Percentiles rank a stretch among this genome's conserved stretches.
Evolutionary conservation across 176 grass and related monocot species (phyloP).

Genomic region (Zoysia pacifica): DNA sequence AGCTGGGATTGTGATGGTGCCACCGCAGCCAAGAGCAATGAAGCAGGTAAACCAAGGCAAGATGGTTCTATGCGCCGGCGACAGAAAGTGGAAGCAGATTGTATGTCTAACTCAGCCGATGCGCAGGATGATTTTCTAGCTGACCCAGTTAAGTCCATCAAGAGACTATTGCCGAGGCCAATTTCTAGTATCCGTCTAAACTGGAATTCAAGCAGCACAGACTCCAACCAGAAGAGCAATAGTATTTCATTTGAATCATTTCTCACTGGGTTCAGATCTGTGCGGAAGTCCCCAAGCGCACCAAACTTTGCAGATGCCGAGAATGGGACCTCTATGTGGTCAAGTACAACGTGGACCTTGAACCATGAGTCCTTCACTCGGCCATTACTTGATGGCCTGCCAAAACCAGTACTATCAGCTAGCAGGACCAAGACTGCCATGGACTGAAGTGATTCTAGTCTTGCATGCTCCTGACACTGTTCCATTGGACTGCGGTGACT

Average conservation of each 20-base stretch:
- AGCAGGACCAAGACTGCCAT: slow-evolving; percentile 63
- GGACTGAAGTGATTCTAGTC: slow-evolving; percentile 40
- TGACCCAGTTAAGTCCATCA: slow-evolving; percentile 44
- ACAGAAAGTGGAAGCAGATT: slow-evolving; percentile 54
- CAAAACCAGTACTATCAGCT: slow-evolving; percentile 8
- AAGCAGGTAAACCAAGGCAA: slow-evolving; percentile 42
- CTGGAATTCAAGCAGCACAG: slow-evolving; percentile 24
- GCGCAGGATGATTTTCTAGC: slow-evolving; percentile 40
- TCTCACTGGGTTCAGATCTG: slow-evolving; percentile 40
- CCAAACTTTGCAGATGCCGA: slow-evolving; percentile 50
- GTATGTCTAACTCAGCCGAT: background rate
- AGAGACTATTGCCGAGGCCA: slow-evolving; percentile 49
- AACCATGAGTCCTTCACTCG: slow-evolving; percentile 55
- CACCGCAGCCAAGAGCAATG: slow-evolving; percentile 6
- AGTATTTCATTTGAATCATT: slow-evolving; percentile 19
- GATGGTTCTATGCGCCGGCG: slow-evolving; percentile 47
- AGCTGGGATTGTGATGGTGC: slow-evolving; percentile 10
- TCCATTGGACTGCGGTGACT: background rate
- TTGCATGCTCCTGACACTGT: background rate
- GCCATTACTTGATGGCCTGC: slow-evolving; percentile 48
- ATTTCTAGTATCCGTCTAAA: slow-evolving; percentile 38
- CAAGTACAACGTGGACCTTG: slow-evolving; percentile 54
- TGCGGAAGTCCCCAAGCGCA: slow-evolving; percentile 65
- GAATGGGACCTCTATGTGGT: slow-evolving; percentile 47
- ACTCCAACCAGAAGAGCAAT: slow-evolving; percentile 13